These are phyloP conservation scores for Exserohilum turcica DNA, from an alignment of 2,329 filamentous ascomycete genomes.

Conservation along the genomic window DNA sequence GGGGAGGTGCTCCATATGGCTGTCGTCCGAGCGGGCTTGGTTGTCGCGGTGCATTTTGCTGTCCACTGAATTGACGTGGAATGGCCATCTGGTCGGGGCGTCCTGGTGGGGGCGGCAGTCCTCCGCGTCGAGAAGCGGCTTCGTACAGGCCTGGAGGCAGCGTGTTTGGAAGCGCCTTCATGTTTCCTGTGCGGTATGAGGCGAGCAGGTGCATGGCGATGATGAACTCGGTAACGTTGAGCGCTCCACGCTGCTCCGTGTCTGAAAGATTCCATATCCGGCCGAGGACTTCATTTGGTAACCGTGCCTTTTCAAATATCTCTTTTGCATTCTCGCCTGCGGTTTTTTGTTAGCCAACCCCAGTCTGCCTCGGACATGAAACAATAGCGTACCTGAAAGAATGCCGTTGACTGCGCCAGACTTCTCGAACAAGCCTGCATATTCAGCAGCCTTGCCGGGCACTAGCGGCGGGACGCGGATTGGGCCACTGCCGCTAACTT, in stretches of 20 bases:
- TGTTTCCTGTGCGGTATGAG: constrained; percentile 81
- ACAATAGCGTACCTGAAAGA: constrained; percentile 63
- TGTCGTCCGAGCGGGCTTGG: constrained; percentile 63
- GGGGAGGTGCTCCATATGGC: constrained; percentile 55
- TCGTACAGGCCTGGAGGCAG: constrained; percentile 89
- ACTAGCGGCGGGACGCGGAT: constrained; percentile 88
- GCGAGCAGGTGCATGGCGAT: constrained; percentile 98
- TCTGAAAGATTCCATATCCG: constrained; percentile 96
- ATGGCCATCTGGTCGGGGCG: constrained; percentile 66
- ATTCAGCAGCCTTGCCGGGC: constrained; percentile 87
- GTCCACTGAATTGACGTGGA: constrained; percentile 80
- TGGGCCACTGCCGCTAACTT: constrained; percentile 58
- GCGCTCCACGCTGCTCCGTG: constrained; percentile 85
- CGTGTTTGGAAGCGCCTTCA: constrained; percentile 78
- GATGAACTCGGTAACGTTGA: constrained; percentile 90
- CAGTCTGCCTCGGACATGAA: too few relatives aligned
- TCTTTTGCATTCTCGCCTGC: constrained; percentile 82
- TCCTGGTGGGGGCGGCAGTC: constrained; percentile 49
- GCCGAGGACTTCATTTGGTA: constrained; percentile 90
- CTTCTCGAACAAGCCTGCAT: constrained; percentile 86
- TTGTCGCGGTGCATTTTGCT: constrained; percentile 56
- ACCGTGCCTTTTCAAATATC: constrained; percentile 90
- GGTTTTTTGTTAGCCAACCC: constrained; percentile 11
- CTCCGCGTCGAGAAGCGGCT: constrained; percentile 71
- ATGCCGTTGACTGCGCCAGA: constrained; percentile 78